Evolutionary conservation across 768 basidiomycete genomes (phyloP), one percentile per base, ranked within the genome.

Genomic region (Rhodotorula sphaerocarpa): DNA sequence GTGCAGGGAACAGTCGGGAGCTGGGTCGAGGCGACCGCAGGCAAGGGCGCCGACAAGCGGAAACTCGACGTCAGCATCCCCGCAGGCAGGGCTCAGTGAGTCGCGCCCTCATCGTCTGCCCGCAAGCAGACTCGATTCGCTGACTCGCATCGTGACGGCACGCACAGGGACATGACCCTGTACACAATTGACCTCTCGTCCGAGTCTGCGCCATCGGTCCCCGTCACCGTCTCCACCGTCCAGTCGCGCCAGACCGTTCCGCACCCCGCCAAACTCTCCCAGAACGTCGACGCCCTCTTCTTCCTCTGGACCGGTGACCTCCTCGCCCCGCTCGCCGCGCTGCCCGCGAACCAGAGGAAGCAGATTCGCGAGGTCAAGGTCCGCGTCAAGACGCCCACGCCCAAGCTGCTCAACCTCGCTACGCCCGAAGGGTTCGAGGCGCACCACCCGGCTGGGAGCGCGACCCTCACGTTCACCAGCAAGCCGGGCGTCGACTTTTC

Each of bases 271-370:
- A 6, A 43, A 5, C 53, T 72, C 9, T 55, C 65, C 14, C 71
- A 72, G 25, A 63, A 58, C 34, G 61, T 68, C 42, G 63, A 66
- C 23, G 42, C 60, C 7, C 62, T 71, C 61, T 59, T 53, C 55
- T 47, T 72, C 42, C 55, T 67, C 21, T 72, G 70, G 70, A 44
- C 55, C 20, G 67, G 59, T 33, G 70, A 72, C 57, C 53, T 72
- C 23, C 62, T 72, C 51, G 61, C 57, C 1, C 65, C 70, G 3
- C 44, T 63, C 14, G 55, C 56, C 5, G 67, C 55, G 18, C 33
- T 65, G 12, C 27, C 42, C 12, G 5, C 9, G 5, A 34, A 54
- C 12, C 50, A 60, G n/a, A 47, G 43, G 36, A 25, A 30, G 16
- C 45, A 31, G 33, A 34, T 69, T 30, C 39, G 59, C 28, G 63